Percentiles rank a stretch among this genome's conserved stretches.
phyloP scores from a whole-genome alignment of 2,329 filamentous ascomycete species.

The Fusarium falciforme region DNA sequence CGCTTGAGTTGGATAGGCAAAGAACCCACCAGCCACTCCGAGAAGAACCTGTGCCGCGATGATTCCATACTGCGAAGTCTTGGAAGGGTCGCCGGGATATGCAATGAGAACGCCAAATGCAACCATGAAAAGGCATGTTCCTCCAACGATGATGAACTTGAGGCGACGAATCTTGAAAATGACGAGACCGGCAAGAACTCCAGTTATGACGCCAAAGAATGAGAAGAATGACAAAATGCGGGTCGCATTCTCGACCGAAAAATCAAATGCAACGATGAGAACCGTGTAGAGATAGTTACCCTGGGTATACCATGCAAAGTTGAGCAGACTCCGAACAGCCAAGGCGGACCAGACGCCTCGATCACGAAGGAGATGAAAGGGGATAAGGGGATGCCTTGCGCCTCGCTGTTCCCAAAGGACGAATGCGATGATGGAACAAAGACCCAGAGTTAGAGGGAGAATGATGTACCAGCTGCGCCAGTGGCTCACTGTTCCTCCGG shows the following conservation, averaged over 20 bases:
- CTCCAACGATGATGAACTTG: slow-evolving; percentile 68
- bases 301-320: slow-evolving; percentile 67
- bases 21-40: slow-evolving; percentile 69
- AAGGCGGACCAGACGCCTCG: slow-evolving; percentile 71
- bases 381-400: slow-evolving; percentile 63
- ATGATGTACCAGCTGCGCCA: slow-evolving; percentile 65
- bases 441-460: slow-evolving; percentile 61
- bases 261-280: slow-evolving; percentile 68
- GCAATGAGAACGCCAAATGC: slow-evolving; percentile 67
- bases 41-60: slow-evolving; percentile 67
- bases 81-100: slow-evolving; percentile 61
- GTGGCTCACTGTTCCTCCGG: slow-evolving; percentile 58
- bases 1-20: slow-evolving; percentile 57
- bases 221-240: slow-evolving; percentile 67
- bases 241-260: slow-evolving; percentile 64
- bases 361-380: slow-evolving; percentile 68
- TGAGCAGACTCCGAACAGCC: slow-evolving; percentile 63
- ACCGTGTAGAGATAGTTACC: slow-evolving; percentile 71
- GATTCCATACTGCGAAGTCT: slow-evolving; percentile 59
- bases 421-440: slow-evolving; percentile 61
- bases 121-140: slow-evolving; percentile 66
- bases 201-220: slow-evolving; percentile 65
- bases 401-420: slow-evolving; percentile 64
- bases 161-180: slow-evolving; percentile 64
- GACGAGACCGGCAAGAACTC: slow-evolving; percentile 62